Percentiles rank a stretch among this genome's conserved stretches.
phyloP scores from a whole-genome alignment of 176 grass and related monocot genomes.

The Saccharum officinarum region DNA sequence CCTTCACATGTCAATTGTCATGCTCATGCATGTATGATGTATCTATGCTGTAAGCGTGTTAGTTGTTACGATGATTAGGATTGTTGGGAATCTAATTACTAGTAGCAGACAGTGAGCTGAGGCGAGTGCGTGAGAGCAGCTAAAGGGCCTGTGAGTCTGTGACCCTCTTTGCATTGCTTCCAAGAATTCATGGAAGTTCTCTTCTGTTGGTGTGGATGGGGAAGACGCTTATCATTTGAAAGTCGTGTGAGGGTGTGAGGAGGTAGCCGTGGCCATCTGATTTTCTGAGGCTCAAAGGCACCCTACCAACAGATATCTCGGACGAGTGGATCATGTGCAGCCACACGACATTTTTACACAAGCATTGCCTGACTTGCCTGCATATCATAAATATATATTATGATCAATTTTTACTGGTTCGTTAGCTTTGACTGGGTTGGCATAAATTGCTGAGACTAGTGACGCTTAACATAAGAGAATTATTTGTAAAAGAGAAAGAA shows the following conservation, averaged over 20 bases:
- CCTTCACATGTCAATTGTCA: neutral
- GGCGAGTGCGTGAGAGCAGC: neutral
- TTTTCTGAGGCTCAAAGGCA: constrained; percentile 6
- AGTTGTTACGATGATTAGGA: constrained; percentile 17
- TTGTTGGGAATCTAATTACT: neutral
- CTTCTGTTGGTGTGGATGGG: constrained; percentile 8
- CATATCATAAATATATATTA: neutral
- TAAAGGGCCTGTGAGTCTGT: neutral
- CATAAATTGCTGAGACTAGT: neutral
- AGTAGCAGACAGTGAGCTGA: neutral
- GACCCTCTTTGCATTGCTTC: constrained; percentile 44
- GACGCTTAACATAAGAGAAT: neutral
- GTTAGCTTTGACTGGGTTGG: neutral
- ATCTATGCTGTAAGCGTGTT: neutral
- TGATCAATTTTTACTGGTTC: neutral
- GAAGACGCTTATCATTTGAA: neutral
- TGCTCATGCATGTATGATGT: neutral
- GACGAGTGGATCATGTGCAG: neutral
- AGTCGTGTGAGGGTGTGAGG: neutral
- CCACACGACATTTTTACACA: neutral
- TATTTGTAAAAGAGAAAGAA: neutral
- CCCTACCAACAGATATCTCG: neutral
- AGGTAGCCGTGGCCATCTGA: neutral
- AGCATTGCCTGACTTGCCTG: neutral
- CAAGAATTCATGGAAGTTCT: neutral